Evolutionary conservation across 352 stramenopile species (phyloP).

Genomic region (Phytophthora pinifolia): DNA sequence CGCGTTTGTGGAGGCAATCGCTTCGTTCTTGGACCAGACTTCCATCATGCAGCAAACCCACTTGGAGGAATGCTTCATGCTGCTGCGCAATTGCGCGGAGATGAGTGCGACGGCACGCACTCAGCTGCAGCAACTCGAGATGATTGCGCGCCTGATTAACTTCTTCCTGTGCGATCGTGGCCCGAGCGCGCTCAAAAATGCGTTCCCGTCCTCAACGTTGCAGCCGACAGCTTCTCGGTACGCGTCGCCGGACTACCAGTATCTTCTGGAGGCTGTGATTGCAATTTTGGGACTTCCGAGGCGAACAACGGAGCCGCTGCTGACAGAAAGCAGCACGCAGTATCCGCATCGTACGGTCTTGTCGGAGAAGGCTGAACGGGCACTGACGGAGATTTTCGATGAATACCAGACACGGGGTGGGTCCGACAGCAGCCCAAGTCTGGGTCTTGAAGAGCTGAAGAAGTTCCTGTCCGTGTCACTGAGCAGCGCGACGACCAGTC

Average conservation of each 20-base stretch:
- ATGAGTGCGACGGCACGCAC: conserved; percentile 50
- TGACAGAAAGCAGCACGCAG: conserved; percentile 65
- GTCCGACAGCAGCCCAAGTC: conserved; percentile 19
- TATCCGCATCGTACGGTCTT: conserved; percentile 71
- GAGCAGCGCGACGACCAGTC: conserved; percentile 48
- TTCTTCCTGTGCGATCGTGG: conserved; percentile 81
- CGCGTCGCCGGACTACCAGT: conserved; percentile 85
- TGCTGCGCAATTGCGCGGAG: conserved; percentile 77
- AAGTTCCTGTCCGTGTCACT: conserved; percentile 75
- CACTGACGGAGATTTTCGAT: conserved; percentile 77
- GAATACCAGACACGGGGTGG: conserved; percentile 50
- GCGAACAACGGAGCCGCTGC: conserved; percentile 58
- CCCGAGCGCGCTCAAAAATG: conserved; percentile 62
- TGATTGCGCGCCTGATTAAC: conserved; percentile 80
- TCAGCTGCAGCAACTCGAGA: conserved; percentile 56
- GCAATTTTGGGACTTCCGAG: conserved; percentile 77
- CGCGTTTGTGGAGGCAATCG: conserved; percentile 51
- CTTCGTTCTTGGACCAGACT: conserved; percentile 71
- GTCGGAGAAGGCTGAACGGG: conserved; percentile 71
- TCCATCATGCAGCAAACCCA: conserved; percentile 78
- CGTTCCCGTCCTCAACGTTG: conserved; percentile 64
- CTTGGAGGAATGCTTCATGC: conserved; percentile 88
- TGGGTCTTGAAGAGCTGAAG: conserved; percentile 64
- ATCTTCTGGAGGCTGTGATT: conserved; percentile 87
- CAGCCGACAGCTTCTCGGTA: conserved; percentile 49